Evolutionary conservation across 2,329 filamentous ascomycete species (phyloP).

Genomic region (Aspergillus floridensis): DNA sequence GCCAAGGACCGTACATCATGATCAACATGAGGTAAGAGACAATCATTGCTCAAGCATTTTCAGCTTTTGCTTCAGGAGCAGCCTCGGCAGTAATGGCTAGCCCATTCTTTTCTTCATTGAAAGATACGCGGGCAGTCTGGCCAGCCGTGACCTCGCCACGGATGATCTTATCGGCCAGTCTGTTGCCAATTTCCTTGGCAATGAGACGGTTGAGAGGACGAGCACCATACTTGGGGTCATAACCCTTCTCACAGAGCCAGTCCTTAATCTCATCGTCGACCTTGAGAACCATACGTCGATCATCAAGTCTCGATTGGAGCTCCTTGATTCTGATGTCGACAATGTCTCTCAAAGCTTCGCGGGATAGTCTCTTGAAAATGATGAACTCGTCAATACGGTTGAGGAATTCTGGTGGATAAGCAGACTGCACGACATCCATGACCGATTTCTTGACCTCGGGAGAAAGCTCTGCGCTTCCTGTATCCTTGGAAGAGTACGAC

Average conservation of each 20-base stretch:
- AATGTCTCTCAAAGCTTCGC: constrained; percentile 78
- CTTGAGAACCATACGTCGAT: constrained; percentile 74
- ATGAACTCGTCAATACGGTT: constrained; percentile 98
- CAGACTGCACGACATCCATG: constrained; percentile 76
- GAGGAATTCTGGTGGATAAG: constrained; percentile 87
- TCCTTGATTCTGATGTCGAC: constrained; percentile 88
- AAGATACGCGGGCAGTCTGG: constrained; percentile 66
- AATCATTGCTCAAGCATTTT: constrained; percentile 9
- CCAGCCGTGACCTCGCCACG: constrained; percentile 75
- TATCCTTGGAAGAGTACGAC: constrained; percentile 62
- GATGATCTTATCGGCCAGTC: constrained; percentile 88
- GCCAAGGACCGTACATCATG: not conserved
- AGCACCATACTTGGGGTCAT: constrained; percentile 88
- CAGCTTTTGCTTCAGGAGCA: constrained; percentile 6
- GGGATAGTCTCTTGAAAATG: constrained; percentile 83
- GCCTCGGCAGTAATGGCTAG: constrained; percentile 50
- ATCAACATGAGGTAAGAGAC: not conserved
- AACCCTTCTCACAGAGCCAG: constrained; percentile 87
- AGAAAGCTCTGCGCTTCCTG: constrained; percentile 66
- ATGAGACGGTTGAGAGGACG: constrained; percentile 89
- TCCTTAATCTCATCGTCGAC: constrained; percentile 70
- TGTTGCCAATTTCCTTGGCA: constrained; percentile 82
- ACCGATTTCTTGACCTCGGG: constrained; percentile 73
- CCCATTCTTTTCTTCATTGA: constrained; percentile 62
- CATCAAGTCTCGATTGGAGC: constrained; percentile 77